A percentile compares a stretch with the other conserved stretches of the same genome.
Conservation (phyloP, 2,329 filamentous ascomycete genomes). For the Knoxdaviesia proteae region DNA sequence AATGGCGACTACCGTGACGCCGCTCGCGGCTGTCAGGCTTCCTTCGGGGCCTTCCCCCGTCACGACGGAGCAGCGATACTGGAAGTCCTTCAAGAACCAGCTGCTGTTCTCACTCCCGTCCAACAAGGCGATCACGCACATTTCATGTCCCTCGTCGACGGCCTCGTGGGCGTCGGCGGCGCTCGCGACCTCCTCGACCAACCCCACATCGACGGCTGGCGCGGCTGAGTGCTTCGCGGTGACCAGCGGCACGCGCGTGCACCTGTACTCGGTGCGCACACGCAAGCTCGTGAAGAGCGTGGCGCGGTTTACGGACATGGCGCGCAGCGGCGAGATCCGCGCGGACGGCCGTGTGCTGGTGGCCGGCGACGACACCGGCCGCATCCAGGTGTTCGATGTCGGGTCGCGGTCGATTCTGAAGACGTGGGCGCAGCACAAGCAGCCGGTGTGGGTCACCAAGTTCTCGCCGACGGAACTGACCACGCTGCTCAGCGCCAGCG, state of each 20-base stretch:
- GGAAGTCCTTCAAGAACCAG: slow-evolving; percentile 85
- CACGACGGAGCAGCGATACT: slow-evolving; percentile 88
- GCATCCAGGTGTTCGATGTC: slow-evolving; percentile 89
- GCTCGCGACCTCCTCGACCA: slow-evolving; percentile 20
- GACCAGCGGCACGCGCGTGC: slow-evolving; percentile 81
- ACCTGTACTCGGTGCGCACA: slow-evolving; percentile 82
- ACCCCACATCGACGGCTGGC: slow-evolving; percentile 4
- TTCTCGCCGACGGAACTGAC: slow-evolving; percentile 86
- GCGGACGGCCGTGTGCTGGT: slow-evolving; percentile 75
- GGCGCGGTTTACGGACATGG: slow-evolving; percentile 78
- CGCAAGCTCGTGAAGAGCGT: slow-evolving; percentile 87
- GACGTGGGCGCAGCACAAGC: slow-evolving; percentile 87
- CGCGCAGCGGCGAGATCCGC: slow-evolving; percentile 73
- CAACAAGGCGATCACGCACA: slow-evolving; percentile 74
- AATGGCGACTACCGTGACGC: slow-evolving; percentile 77
- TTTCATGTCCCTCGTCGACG: slow-evolving; percentile 34
- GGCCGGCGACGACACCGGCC: slow-evolving; percentile 77
- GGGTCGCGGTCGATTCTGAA: slow-evolving; percentile 74
- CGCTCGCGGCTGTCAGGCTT: slow-evolving; percentile 62
- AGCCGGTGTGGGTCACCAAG: slow-evolving; percentile 77
- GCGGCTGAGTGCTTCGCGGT: slow-evolving; percentile 62
- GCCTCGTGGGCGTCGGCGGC: slow-evolving; percentile 18
- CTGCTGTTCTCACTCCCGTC: slow-evolving; percentile 79
- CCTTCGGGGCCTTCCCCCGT: slow-evolving; percentile 62
- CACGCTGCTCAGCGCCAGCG: slow-evolving; percentile 68